Evolutionary conservation across 345 rosid genomes (phyloP).

Genomic region (Eucalyptus melliodora): DNA sequence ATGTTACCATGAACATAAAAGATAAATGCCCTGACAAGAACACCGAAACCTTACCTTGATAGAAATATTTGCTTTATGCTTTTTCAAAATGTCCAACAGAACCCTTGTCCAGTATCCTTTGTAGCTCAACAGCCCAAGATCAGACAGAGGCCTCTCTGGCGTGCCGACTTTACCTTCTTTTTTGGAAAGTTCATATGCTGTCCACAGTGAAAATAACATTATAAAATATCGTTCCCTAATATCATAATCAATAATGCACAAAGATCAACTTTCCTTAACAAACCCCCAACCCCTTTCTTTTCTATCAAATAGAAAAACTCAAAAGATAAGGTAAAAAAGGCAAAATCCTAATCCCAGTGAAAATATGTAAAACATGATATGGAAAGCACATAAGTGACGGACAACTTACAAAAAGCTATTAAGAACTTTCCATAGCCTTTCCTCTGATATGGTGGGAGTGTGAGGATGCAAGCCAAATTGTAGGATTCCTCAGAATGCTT

Average conservation of each 20-base stretch:
- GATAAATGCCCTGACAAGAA: background rate
- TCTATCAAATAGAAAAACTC: background rate
- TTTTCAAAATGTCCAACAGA: conserved; percentile 90
- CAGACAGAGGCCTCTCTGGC: conserved; percentile 98
- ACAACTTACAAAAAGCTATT: conserved; percentile 89
- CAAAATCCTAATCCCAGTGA: background rate
- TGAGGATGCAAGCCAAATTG: conserved; percentile 95
- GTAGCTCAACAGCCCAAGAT: conserved; percentile 91
- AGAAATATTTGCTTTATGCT: conserved; percentile 96
- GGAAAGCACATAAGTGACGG: background rate
- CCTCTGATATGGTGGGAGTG: conserved; percentile 97
- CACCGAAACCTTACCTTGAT: conserved; percentile 48
- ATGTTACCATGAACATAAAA: background rate
- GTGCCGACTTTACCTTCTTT: conserved; percentile 99
- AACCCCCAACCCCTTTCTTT: background rate
- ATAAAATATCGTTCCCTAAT: background rate
- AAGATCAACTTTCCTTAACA: background rate
- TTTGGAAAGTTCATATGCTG: conserved; percentile 98
- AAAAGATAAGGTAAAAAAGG: background rate
- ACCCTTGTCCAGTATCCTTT: conserved; percentile 98
- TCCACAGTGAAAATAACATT: background rate
- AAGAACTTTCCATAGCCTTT: conserved; percentile 97
- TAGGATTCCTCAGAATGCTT: conserved; percentile 97
- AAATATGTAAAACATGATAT: background rate
- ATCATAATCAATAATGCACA: background rate